phyloP scores from a whole-genome alignment of 1,284 basidiomycete genomes.

The Papiliotrema terrestris region DNA sequence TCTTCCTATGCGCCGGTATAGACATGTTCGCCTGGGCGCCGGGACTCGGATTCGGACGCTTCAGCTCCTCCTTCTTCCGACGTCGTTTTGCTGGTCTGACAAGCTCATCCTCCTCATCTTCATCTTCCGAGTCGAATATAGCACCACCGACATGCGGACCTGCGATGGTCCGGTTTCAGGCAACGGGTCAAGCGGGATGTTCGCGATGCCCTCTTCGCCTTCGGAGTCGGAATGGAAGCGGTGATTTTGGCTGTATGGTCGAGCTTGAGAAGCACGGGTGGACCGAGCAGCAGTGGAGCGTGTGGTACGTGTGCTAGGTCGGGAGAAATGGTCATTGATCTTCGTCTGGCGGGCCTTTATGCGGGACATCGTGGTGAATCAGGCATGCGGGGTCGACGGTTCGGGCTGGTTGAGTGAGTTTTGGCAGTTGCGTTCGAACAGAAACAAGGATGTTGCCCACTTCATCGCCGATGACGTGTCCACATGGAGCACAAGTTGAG shows the following conservation, averaged over 20 bases:
- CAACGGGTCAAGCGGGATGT: slow-evolving; percentile 5
- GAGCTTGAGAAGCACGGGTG: neutral
- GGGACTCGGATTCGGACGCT: no score
- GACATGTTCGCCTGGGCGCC: no score
- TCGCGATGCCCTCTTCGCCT: slow-evolving; percentile 13
- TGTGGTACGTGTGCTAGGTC: neutral
- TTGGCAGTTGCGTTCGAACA: neutral
- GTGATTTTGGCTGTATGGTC: neutral
- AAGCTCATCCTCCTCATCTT: no score
- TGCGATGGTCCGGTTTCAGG: neutral
- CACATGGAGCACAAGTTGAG: no score
- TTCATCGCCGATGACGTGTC: no score
- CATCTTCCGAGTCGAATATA: no score
- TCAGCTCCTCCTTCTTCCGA: no score
- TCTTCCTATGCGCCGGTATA: neutral
- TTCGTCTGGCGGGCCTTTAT: neutral
- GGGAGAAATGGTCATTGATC: neutral
- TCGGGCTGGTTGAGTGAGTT: no score
- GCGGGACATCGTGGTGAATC: neutral
- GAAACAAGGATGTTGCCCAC: no score
- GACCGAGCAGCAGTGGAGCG: neutral
- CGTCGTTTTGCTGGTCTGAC: no score
- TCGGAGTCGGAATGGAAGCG: slow-evolving; percentile 1
- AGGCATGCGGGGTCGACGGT: neutral
- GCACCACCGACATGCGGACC: no score